phyloP scores from a whole-genome alignment of 805 yeast species.

The Kodamaea leandrae region DNA sequence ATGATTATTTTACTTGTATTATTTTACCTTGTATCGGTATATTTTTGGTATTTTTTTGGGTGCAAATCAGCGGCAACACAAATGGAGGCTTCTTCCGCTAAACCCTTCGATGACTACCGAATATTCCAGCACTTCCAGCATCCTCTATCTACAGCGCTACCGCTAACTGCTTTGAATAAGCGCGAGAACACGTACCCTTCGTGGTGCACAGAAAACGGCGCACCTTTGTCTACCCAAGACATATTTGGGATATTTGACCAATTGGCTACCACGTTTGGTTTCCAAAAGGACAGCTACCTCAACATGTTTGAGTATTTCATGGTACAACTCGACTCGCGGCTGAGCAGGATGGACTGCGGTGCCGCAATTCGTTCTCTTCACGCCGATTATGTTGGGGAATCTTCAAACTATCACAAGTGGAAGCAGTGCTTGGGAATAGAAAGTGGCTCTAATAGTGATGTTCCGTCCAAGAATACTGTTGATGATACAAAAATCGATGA shows the following conservation, averaged over 20 bases:
- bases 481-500: conserved; percentile 56
- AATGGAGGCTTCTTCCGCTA: background rate
- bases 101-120: conserved; percentile 1
- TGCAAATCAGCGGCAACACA: background rate
- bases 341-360: conserved; percentile 71
- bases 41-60: background rate
- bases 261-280: conserved; percentile 69
- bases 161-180: background rate
- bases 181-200: conserved; percentile 7
- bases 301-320: conserved; percentile 83
- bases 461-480: too few relatives aligned
- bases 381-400: conserved; percentile 87
- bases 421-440: conserved; percentile 30
- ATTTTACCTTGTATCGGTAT: too few relatives aligned
- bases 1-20: too few relatives aligned
- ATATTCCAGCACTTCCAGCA: conserved; percentile 3
- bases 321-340: conserved; percentile 80
- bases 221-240: conserved; percentile 36
- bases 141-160: conserved; percentile 5
- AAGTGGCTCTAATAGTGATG: conserved; percentile 4
- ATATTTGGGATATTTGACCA: conserved; percentile 60
- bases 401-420: conserved; percentile 89
- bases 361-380: conserved; percentile 76
- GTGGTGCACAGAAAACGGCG: conserved; percentile 17
- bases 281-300: conserved; percentile 72